Percentiles rank a stretch among this genome's conserved stretches.
Evolutionary conservation across 768 basidiomycete genomes (phyloP).

Genomic region (Gloeostereum incarnatum): DNA sequence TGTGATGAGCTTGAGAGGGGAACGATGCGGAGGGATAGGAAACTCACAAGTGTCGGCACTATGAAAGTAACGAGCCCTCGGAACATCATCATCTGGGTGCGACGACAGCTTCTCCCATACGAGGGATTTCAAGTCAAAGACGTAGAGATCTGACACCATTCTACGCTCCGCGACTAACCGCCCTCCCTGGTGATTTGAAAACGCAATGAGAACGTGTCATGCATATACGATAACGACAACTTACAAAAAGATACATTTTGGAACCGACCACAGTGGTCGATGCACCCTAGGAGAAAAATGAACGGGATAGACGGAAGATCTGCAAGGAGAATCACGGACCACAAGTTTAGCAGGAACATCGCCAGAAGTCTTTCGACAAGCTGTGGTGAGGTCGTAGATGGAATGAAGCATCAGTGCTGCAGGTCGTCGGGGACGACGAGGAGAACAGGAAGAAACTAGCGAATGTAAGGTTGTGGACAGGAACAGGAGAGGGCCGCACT

Average conservation of each 20-base stretch:
- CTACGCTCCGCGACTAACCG: constrained; percentile 77
- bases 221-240: constrained; percentile 14
- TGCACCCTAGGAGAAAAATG: constrained; percentile 51
- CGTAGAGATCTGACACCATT: constrained; percentile 88
- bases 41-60: constrained; percentile 74
- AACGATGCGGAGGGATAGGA: background rate
- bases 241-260: constrained; percentile 84
- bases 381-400: constrained; percentile 85
- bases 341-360: constrained; percentile 86
- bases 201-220: background rate
- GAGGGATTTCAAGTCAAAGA: constrained; percentile 77
- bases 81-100: constrained; percentile 57
- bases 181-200: constrained; percentile 51
- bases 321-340: constrained; percentile 35
- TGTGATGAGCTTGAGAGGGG: constrained; percentile 10
- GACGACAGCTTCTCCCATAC: constrained; percentile 67
- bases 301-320: background rate
- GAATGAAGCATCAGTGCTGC: constrained; percentile 46
- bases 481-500: no score
- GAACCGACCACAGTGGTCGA: constrained; percentile 86
- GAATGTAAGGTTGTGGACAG: no score
- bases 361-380: constrained; percentile 72
- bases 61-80: constrained; percentile 90
- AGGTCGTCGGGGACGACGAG: constrained; percentile 8
- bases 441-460: no score